Percentiles rank a stretch among this genome's conserved stretches.
Evolutionary conservation across 345 rosid genomes (phyloP).

Genomic region (Excoecaria cochinchinensis): DNA sequence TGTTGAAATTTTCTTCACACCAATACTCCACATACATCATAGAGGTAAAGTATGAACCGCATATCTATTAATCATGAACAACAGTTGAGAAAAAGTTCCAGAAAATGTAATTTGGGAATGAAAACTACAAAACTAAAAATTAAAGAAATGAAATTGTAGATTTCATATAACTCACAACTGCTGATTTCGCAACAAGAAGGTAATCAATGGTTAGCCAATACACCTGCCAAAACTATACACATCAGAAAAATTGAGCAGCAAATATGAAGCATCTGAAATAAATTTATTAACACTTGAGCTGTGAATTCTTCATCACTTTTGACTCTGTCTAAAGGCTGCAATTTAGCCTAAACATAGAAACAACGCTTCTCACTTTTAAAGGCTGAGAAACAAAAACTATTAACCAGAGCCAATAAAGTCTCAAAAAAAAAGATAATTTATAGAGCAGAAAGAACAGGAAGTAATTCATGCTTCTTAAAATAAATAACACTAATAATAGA

Average conservation of each 20-base stretch:
- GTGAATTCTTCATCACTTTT: background rate
- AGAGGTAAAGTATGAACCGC: constrained; percentile 85
- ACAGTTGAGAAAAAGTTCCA: constrained; percentile 8
- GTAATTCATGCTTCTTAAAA: background rate
- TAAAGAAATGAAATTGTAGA: constrained; percentile 1
- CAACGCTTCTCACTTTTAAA: background rate
- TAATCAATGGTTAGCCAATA: constrained; percentile 91
- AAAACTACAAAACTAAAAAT: constrained; percentile 1
- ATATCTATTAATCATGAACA: constrained; percentile 44
- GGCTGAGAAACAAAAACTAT: background rate
- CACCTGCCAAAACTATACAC: constrained; percentile 50
- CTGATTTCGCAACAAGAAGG: constrained; percentile 78
- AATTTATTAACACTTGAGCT: background rate
- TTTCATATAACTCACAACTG: constrained; percentile 58
- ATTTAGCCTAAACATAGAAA: background rate
- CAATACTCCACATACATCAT: constrained; percentile 90
- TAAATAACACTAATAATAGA: background rate
- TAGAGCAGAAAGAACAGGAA: background rate
- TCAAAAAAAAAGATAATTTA: background rate
- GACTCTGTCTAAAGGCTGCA: background rate
- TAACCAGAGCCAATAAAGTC: background rate
- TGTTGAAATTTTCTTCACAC: constrained; percentile 84
- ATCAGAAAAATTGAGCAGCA: constrained; percentile 10
- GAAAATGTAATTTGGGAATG: background rate
- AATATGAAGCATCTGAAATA: background rate